Evolutionary conservation across 306 rosid species (phyloP), one percentile per base, ranked within the genome.

Genomic region (Astragalus glycyphyllos): DNA sequence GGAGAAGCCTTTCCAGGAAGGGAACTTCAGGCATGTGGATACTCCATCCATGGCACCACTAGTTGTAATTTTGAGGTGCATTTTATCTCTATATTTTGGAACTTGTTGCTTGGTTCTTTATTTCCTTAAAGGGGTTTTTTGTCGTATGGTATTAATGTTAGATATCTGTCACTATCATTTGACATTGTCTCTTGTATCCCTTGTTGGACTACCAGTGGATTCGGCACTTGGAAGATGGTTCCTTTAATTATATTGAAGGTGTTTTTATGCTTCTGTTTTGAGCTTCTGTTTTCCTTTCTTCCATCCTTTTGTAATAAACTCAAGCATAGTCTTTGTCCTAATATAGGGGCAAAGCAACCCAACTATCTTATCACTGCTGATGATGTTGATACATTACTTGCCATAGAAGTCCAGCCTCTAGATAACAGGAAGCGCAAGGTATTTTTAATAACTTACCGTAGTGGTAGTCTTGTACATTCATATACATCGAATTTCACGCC

Each of bases 391-490:
- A 77, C 87, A 66, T 84, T 86, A 73, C 97, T 94, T 55, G 96
- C 99, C 77, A 87, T 94, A 80, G 95, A 94, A 84, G 99, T 94
- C 80, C 92, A 87, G 80, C 97, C 99, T 62, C 84, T 84, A 59
- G 99, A 94, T 84, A 77, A 91, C 83, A 89, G 95, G 87, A 94
- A 88, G 81, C 97, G 97, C 58, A 91, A 89, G 97, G 97, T 89
- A 84, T 41, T 34, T 35, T 77, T 44, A 69, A 47, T 72, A 44
- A 34, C 71, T 56, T 60, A 54, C 23, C 56, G 45, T 38, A 35
- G 29, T 31, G 54, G 35, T 72, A 8, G 66, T 81, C 68, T 49
- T 68, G 32, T 59, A 14, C 41, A 4, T 65, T 13, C 40, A 17
- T 61, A 60, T 16, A 23, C 48, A 7, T 74, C 10, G 14, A 53